Evolutionary conservation across 768 basidiomycete species (phyloP).

Genomic region (Lactarius deliciosus): DNA sequence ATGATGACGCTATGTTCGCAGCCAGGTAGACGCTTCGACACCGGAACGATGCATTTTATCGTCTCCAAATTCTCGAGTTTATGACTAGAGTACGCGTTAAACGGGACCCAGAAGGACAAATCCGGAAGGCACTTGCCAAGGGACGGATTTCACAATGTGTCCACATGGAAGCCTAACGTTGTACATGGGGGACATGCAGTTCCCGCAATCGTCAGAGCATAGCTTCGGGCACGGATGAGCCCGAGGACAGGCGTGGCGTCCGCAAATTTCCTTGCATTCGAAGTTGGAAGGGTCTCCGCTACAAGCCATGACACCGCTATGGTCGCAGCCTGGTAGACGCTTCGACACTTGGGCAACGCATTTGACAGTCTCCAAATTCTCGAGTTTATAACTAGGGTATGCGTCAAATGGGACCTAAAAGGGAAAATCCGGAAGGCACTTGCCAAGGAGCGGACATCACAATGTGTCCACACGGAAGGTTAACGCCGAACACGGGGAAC

Average conservation of each 20-base stretch:
- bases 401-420: neutral
- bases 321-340: conserved; percentile 36
- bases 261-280: conserved; percentile 28
- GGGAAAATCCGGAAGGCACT: conserved; percentile 5
- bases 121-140: conserved; percentile 33
- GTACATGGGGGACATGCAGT: conserved; percentile 34
- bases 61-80: conserved; percentile 30
- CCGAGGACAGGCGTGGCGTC: conserved; percentile 23
- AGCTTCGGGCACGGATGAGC: conserved; percentile 33
- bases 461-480: conserved; percentile 36
- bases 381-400: conserved; percentile 31
- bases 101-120: neutral
- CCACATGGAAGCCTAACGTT: conserved; percentile 35
- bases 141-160: conserved; percentile 28
- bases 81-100: conserved; percentile 30
- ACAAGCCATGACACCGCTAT: conserved; percentile 31
- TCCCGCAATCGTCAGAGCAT: conserved; percentile 35
- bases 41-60: conserved; percentile 32
- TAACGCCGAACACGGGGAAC: conserved; percentile 26
- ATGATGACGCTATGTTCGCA: conserved; percentile 37
- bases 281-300: conserved; percentile 25
- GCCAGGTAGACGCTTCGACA: conserved; percentile 33
- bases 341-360: conserved; percentile 34
- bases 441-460: conserved; percentile 33
- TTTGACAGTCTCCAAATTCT: conserved; percentile 31